Percentiles rank a stretch among this genome's conserved stretches.
Conservation (phyloP, 2,329 filamentous ascomycete species). For the Diaporthe ilicicola region DNA sequence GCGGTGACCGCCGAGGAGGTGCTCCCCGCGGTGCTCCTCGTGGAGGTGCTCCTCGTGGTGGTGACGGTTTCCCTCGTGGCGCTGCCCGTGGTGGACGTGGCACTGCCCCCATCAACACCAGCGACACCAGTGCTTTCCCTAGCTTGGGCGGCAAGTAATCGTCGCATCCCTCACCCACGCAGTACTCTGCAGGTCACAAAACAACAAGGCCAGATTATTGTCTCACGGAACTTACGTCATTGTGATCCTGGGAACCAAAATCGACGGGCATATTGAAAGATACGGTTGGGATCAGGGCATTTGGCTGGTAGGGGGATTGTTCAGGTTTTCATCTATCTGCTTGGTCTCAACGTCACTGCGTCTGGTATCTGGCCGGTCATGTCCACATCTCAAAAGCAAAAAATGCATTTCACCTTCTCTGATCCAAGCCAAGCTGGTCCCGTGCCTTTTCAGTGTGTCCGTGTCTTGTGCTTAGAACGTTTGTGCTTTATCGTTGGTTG, state of each 20-base stretch:
- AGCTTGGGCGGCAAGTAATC: constrained; percentile 62
- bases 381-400: constrained; percentile 33
- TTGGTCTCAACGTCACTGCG: constrained; percentile 22
- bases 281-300: constrained; percentile 9
- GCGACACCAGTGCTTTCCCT: constrained; percentile 67
- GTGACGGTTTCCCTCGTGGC: constrained; percentile 50
- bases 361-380: constrained; percentile 23
- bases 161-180: constrained; percentile 36
- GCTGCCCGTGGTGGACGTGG: constrained; percentile 56
- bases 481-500: neutral
- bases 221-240: constrained; percentile 10
- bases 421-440: constrained; percentile 4
- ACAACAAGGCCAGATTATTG: constrained; percentile 26
- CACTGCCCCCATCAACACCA: constrained; percentile 62
- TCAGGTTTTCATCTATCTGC: constrained; percentile 24
- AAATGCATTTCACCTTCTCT: constrained; percentile 27
- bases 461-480: neutral
- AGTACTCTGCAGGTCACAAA: constrained; percentile 4
- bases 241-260: constrained; percentile 4
- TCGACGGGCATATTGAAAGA: constrained; percentile 17
- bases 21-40: constrained; percentile 54
- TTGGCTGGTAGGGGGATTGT: constrained; percentile 25
- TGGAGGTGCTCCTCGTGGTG: constrained; percentile 55
- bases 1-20: constrained; percentile 55
- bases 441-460: neutral